A percentile compares a stretch with the other conserved stretches of the same genome.
phyloP scores from a whole-genome alignment of 805 yeast species.

The Schwanniomyces yamadae region DNA sequence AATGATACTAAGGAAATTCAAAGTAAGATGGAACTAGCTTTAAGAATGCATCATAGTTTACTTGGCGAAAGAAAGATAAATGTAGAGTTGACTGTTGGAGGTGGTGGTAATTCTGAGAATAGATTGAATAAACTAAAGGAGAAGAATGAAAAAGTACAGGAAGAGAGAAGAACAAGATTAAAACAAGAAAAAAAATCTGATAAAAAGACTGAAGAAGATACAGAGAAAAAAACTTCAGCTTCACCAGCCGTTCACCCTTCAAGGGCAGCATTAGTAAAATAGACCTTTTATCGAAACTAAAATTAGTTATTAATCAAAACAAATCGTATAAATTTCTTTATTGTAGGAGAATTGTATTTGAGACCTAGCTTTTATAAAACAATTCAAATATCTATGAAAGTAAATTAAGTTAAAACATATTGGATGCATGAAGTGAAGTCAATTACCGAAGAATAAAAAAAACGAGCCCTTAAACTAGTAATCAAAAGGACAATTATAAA shows the following conservation, averaged over 20 bases:
- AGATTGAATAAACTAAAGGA: constrained; percentile 67
- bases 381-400: background rate
- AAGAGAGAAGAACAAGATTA: constrained; percentile 64
- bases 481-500: constrained; percentile 28
- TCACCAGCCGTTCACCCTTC: constrained; percentile 58
- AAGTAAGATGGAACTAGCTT: constrained; percentile 78
- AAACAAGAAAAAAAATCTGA: too few relatives aligned
- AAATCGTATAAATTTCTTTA: background rate
- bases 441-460: background rate
- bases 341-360: background rate
- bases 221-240: constrained; percentile 5
- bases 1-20: constrained; percentile 61
- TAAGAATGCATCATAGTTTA: constrained; percentile 76
- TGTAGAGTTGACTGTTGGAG: constrained; percentile 96
- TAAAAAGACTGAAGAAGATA: too few relatives aligned
- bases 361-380: constrained; percentile 3
- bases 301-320: constrained; percentile 1
- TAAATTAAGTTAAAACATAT: constrained; percentile 1
- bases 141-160: constrained; percentile 74
- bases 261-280: constrained; percentile 51
- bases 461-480: background rate
- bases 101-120: constrained; percentile 85
- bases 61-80: constrained; percentile 77
- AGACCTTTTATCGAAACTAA: constrained; percentile 3
- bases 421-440: constrained; percentile 1